Conservation (phyloP, 2,329 filamentous ascomycete species). For the Onygenales sp. region DNA sequence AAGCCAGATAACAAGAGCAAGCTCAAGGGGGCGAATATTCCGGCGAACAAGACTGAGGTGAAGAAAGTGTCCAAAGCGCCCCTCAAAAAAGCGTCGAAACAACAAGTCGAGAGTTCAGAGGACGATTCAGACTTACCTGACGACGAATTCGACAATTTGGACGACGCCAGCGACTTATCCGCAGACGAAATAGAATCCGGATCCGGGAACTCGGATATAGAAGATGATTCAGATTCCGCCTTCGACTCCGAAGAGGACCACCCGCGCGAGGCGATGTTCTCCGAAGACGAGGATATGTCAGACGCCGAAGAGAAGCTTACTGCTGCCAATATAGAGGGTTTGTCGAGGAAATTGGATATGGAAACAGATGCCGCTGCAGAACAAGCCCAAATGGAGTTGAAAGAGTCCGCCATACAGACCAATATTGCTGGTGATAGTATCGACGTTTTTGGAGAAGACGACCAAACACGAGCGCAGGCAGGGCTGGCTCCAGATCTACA, state of each 20-base stretch:
- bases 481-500: conserved; percentile 82
- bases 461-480: conserved; percentile 47
- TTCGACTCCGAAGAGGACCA: conserved; percentile 63
- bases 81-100: conserved; percentile 26
- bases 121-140: conserved; percentile 30
- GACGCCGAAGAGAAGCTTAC: conserved; percentile 85
- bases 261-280: conserved; percentile 67
- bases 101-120: conserved; percentile 25
- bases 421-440: conserved; percentile 77
- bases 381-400: conserved; percentile 74
- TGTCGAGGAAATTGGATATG: conserved; percentile 75
- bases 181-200: conserved; percentile 47
- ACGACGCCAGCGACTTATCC: conserved; percentile 31
- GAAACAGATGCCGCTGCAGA: conserved; percentile 68
- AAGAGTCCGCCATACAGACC: conserved; percentile 78
- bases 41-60: conserved; percentile 21
- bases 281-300: conserved; percentile 84
- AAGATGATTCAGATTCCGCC: conserved; percentile 40
- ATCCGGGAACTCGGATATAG: conserved; percentile 39
- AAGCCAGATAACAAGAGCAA: conserved; percentile 31
- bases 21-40: conserved; percentile 27
- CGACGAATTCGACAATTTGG: conserved; percentile 39
- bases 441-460: conserved; percentile 50
- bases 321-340: conserved; percentile 88
- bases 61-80: conserved; percentile 13